Base-by-base conservation (phyloP, 345 rosid species). In the Sonneratia caseolaris region DNA sequence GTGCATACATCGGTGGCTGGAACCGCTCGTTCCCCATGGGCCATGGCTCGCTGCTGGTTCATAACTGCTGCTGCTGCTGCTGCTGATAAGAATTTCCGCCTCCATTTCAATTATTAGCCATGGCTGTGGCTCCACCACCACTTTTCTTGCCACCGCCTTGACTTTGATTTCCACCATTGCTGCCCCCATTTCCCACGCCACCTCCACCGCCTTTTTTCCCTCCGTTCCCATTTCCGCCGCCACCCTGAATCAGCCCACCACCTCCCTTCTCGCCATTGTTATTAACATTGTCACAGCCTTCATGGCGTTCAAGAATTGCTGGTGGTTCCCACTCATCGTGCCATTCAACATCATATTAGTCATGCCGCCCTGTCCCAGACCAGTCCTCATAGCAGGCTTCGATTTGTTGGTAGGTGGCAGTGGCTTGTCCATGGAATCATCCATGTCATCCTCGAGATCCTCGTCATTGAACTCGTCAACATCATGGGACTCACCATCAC, bases 371-470 rank as follows among this genome's bases (percentile, higher is more conserved):
- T 27, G 32, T 27, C 32, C 32, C 32, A 27, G 32, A 27, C 32
- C 32, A 27, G 32, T 27, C 32, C 32, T 27, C 32, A 27, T 27
- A 27, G 32, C 32, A 27, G 32, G 32, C 32, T 27, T 27, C 32
- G 32, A 27, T 27, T 27, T 27, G 32, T 27, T 27, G 32, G 32
- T 27, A 27, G 32, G 32, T 27, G 37, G 84, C 2, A n/a, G 68
- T 22, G 45, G 45, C 68, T 66, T 66, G 22, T 22, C 45, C 40
- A 66, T 66, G 67, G 75, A 86, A n/a, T 82, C 89, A 71, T 80
- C 91, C 59, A 81, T 69, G 7, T 87, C 92, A 73, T 86, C 91
- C 8, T 82, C 88, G 59, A 71, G 82, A 66, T 88, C 90, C 5
- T 42, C 91, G 68, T 81, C 91, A 53, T 81, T 69, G 7, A 27